A percentile compares a stretch with the other conserved stretches of the same genome.
Evolutionary conservation across 2,329 filamentous ascomycete genomes (phyloP).

Genomic region (Xylariaceae sp.): DNA sequence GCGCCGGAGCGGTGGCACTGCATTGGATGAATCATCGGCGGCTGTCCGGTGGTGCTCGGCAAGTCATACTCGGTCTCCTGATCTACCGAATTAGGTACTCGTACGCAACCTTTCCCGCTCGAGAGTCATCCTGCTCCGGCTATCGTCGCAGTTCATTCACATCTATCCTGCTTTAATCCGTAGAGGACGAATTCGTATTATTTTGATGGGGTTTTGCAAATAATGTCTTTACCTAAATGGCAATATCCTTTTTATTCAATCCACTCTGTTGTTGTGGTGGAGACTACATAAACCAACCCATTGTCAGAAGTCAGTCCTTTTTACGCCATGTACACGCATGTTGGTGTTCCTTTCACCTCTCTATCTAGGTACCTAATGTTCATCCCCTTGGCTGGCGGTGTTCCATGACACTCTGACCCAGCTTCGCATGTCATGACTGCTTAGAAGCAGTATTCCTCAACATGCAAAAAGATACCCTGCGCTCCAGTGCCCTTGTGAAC

Average conservation of each 20-base stretch:
- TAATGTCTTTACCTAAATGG: neutral
- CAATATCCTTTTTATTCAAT: neutral
- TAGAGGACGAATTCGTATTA: neutral
- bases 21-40: neutral
- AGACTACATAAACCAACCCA: neutral
- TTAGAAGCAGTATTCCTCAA: conserved; percentile 55
- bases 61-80: too few species aligned
- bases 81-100: too few species aligned
- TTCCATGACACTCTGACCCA: neutral
- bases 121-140: too few species aligned
- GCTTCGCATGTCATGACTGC: neutral
- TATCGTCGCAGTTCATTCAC: too few species aligned
- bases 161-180: too few species aligned
- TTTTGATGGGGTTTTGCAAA: neutral
- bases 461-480: conserved; percentile 56
- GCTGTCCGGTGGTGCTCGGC: neutral
- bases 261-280: neutral
- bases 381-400: neutral
- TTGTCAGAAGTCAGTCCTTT: neutral
- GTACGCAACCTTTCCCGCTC: too few species aligned
- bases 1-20: too few species aligned
- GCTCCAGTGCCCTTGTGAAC: conserved; percentile 61
- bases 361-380: neutral
- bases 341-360: neutral
- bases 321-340: neutral